Evolutionary conservation across 441 rosid genomes (phyloP).

Genomic region (Cnidoscolus chayamansa): DNA sequence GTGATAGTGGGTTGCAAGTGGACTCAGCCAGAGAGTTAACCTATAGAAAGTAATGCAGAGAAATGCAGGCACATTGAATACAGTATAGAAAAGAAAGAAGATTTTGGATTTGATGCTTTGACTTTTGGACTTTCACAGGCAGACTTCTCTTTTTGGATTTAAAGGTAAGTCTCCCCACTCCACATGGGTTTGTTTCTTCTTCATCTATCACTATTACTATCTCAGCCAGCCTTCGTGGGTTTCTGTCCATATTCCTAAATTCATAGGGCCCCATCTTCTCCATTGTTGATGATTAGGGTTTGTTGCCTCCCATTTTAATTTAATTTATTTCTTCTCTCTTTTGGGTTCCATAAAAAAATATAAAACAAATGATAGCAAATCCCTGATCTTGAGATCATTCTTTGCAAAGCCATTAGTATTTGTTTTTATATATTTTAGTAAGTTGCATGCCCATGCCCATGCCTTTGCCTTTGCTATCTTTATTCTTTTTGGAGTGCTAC

Average conservation of each 20-base stretch:
- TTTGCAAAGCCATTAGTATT: slow-evolving; percentile 37
- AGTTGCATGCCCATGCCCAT: slow-evolving; percentile 4
- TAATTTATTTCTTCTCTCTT: slow-evolving; percentile 16
- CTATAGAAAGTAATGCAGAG: too few relatives aligned
- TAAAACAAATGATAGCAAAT: slow-evolving; percentile 20
- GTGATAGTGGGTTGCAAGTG: too few relatives aligned
- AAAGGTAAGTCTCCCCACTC: slow-evolving; percentile 55
- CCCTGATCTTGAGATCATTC: slow-evolving; percentile 46
- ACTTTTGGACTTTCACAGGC: slow-evolving; percentile 47
- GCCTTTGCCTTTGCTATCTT: slow-evolving; percentile 32
- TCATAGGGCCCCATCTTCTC: slow-evolving; percentile 30
- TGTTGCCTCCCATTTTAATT: slow-evolving; percentile 32
- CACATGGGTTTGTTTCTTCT: slow-evolving; percentile 60
- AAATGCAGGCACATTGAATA: too few relatives aligned
- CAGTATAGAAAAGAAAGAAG: slow-evolving; percentile 17
- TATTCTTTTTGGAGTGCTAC: slow-evolving; percentile 40
- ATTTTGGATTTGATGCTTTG: slow-evolving; percentile 52
- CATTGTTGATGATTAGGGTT: slow-evolving; percentile 47
- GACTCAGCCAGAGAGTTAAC: too few relatives aligned
- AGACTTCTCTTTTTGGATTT: slow-evolving; percentile 57
- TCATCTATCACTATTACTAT: slow-evolving; percentile 37
- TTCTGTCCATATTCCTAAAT: slow-evolving; percentile 41
- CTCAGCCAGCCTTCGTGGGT: slow-evolving; percentile 19
- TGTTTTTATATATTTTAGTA: too few relatives aligned
- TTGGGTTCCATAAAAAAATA: background rate